Base-by-base conservation (phyloP, 2,329 filamentous ascomycete genomes). In the Epichloe bromicola region DNA sequence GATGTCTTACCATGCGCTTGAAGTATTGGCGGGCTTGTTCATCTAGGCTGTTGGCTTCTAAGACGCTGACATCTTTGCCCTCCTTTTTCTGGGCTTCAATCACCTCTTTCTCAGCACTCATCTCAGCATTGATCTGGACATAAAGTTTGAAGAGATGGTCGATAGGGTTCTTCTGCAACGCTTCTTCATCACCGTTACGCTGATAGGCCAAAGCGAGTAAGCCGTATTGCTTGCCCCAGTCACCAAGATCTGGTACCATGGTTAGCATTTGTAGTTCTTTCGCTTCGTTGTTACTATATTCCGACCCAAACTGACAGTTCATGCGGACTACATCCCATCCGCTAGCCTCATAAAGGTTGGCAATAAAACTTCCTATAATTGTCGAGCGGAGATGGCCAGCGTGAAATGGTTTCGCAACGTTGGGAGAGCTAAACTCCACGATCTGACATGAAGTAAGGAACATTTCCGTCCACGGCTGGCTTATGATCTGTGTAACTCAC, bases 341-440 rank as follows among this genome's bases (percentile, higher is more conserved):
- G 36, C 80, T 80, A 34, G 71, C 72, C 59, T 83, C 75, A 64
- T 88, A 85, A 17, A 88, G 68, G 62, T 88, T 88, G 20, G 83
- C 72, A 40, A 89, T 71, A 69, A 88, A 89, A 39, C 84, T 84
- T 46, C 85, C 85, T 54, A 89, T 88, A 62, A 89, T 88, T 38
- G 85, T 90, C 59, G 81, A 85, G 61, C 86, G 76, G 59, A 89
- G 71, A 66, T 90, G 85, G 12, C 85, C 84, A 39, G 85, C 85
- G 63, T 88, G 85, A 71, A 89, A 89, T 23, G 85, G 86, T 69
- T 91, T 91, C 44, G 87, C 87, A 53, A 93, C 89, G 65, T 93
- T 93, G 48, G 88, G 87, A 7, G 85, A 89, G 7, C 84, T 88
- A 67, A 91, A 93, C 62, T 93, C 87, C 59, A 93, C 78, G 48